A percentile compares a stretch with the other conserved stretches of the same genome.
These are phyloP conservation scores for Penicillium carneum DNA, from an alignment of 2,329 filamentous ascomycete genomes.

Conservation along the genomic window DNA sequence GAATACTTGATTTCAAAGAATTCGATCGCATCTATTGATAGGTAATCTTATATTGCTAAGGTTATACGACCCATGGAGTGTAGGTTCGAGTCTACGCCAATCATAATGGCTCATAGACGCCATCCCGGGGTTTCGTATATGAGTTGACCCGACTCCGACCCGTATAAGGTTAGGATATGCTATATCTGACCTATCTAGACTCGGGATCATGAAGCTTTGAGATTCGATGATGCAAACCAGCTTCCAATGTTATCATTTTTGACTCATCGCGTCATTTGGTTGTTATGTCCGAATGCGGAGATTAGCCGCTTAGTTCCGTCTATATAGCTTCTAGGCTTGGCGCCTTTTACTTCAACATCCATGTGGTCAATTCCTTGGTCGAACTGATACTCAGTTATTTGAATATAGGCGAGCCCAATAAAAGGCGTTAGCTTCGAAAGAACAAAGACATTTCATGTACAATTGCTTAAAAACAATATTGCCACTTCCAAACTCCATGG, in stretches of 20 bases:
- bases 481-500: constrained; percentile 5
- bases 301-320: not conserved
- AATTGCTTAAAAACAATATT: not conserved
- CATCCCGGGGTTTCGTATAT: not conserved
- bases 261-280: not conserved
- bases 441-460: not conserved
- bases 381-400: not conserved
- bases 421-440: not conserved
- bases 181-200: not conserved
- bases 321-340: not conserved
- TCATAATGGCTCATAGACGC: not conserved
- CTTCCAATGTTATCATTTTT: not conserved
- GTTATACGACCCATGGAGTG: not conserved
- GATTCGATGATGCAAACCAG: not conserved
- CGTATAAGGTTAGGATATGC: not conserved
- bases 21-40: not conserved
- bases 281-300: not conserved
- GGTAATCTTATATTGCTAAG: not conserved
- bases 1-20: constrained; percentile 1
- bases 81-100: not conserved
- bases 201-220: not conserved
- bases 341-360: not conserved
- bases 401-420: not conserved
- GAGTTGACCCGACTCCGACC: constrained; percentile 2
- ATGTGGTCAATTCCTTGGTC: not conserved